Evolutionary conservation across 176 grass and related monocot genomes (phyloP).

Genomic region (Triticum urartu): DNA sequence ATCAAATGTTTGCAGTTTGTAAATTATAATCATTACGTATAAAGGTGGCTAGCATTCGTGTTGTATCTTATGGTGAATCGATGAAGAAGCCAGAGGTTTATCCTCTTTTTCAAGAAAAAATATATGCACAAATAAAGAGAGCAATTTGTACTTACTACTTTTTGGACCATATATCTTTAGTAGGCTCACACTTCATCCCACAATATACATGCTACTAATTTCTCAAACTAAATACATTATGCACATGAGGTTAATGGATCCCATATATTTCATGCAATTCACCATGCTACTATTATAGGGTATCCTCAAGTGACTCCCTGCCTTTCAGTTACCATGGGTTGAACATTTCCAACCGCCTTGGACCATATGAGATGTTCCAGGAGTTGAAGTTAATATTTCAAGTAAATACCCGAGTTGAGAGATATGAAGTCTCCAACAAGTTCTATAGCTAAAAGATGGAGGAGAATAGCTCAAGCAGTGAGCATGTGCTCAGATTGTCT

Average conservation of each 20-base stretch:
- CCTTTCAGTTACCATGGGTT: constrained; percentile 39
- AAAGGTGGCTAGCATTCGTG: not conserved
- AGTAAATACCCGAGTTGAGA: no score
- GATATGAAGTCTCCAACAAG: no score
- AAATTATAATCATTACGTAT: not conserved
- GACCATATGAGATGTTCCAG: no score
- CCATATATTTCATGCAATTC: not conserved
- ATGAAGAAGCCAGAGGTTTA: no score
- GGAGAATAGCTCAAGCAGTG: no score
- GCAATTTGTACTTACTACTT: not conserved
- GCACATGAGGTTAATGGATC: not conserved
- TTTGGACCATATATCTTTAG: not conserved
- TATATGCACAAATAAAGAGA: no score
- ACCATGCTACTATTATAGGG: constrained; percentile 36
- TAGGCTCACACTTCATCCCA: not conserved
- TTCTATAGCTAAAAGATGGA: no score
- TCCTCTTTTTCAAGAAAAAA: no score
- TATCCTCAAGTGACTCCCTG: constrained; percentile 30
- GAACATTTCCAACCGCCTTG: constrained; percentile 30
- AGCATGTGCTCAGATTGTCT: no score
- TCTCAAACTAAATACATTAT: not conserved
- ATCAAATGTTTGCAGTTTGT: not conserved
- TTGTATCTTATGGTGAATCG: not conserved
- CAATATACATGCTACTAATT: not conserved
- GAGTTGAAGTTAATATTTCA: no score